Evolutionary conservation across 2,329 filamentous ascomycete genomes (phyloP).

Genomic region (Neophaeococcomyces mojaviensis): DNA sequence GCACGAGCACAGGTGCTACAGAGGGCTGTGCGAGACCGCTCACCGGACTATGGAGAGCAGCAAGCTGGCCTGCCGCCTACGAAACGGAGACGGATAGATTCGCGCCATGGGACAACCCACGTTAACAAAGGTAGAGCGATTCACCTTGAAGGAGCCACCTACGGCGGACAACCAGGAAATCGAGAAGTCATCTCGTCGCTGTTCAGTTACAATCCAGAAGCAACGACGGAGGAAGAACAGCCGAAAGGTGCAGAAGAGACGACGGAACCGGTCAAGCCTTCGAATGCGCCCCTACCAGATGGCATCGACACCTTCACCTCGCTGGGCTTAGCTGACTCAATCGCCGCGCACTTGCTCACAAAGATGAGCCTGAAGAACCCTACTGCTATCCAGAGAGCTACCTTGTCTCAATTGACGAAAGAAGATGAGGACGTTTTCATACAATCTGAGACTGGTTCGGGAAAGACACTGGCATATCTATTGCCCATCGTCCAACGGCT

Average conservation of each 20-base stretch:
- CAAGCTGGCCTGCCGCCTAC: background rate
- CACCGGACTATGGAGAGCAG: background rate
- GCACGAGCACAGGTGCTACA: background rate
- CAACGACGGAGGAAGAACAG: constrained; percentile 34
- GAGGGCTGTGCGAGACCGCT: constrained; percentile 1
- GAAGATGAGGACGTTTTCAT: constrained; percentile 88
- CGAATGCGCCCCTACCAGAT: constrained; percentile 80
- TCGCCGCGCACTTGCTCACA: constrained; percentile 73
- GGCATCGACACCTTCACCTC: constrained; percentile 81
- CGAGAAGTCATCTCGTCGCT: constrained; percentile 77
- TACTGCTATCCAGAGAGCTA: constrained; percentile 88
- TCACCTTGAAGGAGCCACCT: constrained; percentile 6
- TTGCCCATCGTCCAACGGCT: constrained; percentile 86
- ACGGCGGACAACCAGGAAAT: constrained; percentile 28
- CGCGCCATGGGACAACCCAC: constrained; percentile 19
- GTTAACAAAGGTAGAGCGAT: constrained; percentile 15
- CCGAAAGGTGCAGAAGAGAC: constrained; percentile 30
- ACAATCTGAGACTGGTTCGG: constrained; percentile 93
- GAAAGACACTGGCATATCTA: constrained; percentile 94
- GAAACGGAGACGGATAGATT: constrained; percentile 6
- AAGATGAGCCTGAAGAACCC: constrained; percentile 87
- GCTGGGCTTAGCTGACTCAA: constrained; percentile 69
- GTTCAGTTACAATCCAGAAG: constrained; percentile 84
- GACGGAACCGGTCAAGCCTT: constrained; percentile 58
- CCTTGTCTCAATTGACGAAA: constrained; percentile 70